phyloP scores from a whole-genome alignment of 2,329 filamentous ascomycete species.

The Sporothrix brasiliensis region DNA sequence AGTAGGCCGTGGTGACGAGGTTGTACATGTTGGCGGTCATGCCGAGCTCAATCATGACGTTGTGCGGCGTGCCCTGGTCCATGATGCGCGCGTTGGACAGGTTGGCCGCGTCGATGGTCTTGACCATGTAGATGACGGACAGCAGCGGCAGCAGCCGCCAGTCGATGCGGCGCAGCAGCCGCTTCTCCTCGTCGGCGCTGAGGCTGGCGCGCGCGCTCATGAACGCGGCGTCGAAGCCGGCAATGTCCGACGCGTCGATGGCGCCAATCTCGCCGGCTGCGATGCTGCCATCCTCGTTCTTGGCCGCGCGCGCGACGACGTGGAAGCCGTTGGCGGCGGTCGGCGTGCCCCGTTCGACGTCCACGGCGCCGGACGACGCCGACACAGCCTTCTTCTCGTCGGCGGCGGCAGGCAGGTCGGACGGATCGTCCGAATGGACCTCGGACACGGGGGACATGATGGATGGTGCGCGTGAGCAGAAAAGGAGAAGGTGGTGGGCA shows the following conservation, averaged over 20 bases:
- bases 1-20: conserved; percentile 46
- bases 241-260: neutral
- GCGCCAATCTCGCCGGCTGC: conserved; percentile 3
- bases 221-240: conserved; percentile 30
- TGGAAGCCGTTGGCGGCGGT: neutral
- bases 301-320: neutral
- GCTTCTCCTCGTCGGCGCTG: conserved; percentile 33
- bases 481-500: too few relatives aligned
- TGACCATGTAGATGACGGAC: conserved; percentile 35
- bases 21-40: conserved; percentile 49
- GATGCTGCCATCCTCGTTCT: neutral
- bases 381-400: conserved; percentile 13
- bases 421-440: neutral
- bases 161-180: conserved; percentile 34
- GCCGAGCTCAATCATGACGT: conserved; percentile 48
- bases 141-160: conserved; percentile 33
- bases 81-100: conserved; percentile 51
- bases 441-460: neutral
- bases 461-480: too few relatives aligned
- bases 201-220: conserved; percentile 29
- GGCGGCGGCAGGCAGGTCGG: neutral
- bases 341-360: neutral
- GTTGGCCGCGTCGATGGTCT: conserved; percentile 34
- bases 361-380: neutral
- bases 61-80: conserved; percentile 46